Base-by-base conservation (phyloP, 2,329 filamentous ascomycete genomes). In the Rasamsonia emersonii region DNA sequence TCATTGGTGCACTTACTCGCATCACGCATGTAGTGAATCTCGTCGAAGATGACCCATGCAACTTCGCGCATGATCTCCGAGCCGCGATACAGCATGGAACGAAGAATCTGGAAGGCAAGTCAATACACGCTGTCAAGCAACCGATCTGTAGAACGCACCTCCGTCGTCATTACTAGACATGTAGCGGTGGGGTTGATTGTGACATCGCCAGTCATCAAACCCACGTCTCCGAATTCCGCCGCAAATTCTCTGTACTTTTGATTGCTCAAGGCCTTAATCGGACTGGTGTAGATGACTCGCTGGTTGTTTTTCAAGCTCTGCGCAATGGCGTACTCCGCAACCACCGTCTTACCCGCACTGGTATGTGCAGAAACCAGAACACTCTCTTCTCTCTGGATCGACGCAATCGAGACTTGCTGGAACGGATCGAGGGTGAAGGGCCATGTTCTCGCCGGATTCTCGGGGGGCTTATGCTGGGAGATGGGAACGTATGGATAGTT, bases 11-110 rank as follows among this genome's bases (percentile, higher is more conserved):
- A 42, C 56, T 40, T 51, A 61, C 59, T 69, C 61, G 93, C 93
- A 62, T 98, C 91, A 51, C 91, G 79, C 77, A 98, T 81, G 62
- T 98, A 98, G 61, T 98, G 91, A 41, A 98, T 93, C 61, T 98
- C 91, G 61, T 98, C 91, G 49, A 98, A 98, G 2, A 98, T 70
- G 2, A 98, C 93, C 91, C 91, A 98, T 9, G 83, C 88, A 2
- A 98, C 93, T 65, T 98, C 91, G 45, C 91, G 86, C 89, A 98
- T 98, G 44, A 98, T 96, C 65, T 98, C 91, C 0, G 91, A 96
- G 38, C 91, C 91, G 46, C 91, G 77, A 61, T 98, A 98, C 62
- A 98, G 59, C 91, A 98, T 98, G 11, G 89, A 96, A 29, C 91
- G 82, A 54, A 98, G 62, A 86, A 98, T 98, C 67, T 68, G 33